These are phyloP conservation scores for Suillus alpinus DNA, from an alignment of 768 basidiomycete genomes.

Conservation along the genomic window DNA sequence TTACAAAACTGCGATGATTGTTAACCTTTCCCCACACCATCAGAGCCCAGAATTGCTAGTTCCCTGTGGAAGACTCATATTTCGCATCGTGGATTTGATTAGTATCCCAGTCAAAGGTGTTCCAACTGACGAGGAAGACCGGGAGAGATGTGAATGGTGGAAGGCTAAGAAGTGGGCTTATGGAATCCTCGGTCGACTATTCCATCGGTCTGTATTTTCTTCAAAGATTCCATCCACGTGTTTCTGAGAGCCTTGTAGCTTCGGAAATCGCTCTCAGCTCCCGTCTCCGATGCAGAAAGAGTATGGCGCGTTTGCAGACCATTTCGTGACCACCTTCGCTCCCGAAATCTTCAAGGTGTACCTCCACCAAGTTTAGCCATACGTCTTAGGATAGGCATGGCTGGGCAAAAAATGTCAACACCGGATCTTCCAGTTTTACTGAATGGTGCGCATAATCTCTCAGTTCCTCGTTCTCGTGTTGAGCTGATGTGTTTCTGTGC, in stretches of 20 bases:
- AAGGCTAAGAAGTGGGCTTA: slow-evolving; percentile 93
- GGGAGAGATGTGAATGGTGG: slow-evolving; percentile 86
- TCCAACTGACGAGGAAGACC: slow-evolving; percentile 69
- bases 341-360: slow-evolving; percentile 87
- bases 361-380: slow-evolving; percentile 61
- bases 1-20: slow-evolving; percentile 80
- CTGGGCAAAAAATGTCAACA: slow-evolving; percentile 81
- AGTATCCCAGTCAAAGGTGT: slow-evolving; percentile 65
- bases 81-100: slow-evolving; percentile 71
- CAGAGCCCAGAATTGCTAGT: slow-evolving; percentile 73
- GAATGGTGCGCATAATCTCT: slow-evolving; percentile 63
- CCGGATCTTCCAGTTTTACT: slow-evolving; percentile 79
- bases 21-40: slow-evolving; percentile 70
- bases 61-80: slow-evolving; percentile 84
- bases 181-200: slow-evolving; percentile 70
- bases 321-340: slow-evolving; percentile 75
- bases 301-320: slow-evolving; percentile 69
- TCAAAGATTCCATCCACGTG: not conserved
- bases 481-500: slow-evolving; percentile 13
- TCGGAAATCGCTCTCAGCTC: slow-evolving; percentile 85
- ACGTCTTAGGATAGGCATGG: slow-evolving; percentile 70
- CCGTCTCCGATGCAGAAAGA: slow-evolving; percentile 67
- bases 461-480: not conserved
- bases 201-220: slow-evolving; percentile 53
- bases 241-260: slow-evolving; percentile 40